Base-by-base conservation (phyloP, 228 moss, liverwort and hornwort species). In the Sphagnum magellanicum region DNA sequence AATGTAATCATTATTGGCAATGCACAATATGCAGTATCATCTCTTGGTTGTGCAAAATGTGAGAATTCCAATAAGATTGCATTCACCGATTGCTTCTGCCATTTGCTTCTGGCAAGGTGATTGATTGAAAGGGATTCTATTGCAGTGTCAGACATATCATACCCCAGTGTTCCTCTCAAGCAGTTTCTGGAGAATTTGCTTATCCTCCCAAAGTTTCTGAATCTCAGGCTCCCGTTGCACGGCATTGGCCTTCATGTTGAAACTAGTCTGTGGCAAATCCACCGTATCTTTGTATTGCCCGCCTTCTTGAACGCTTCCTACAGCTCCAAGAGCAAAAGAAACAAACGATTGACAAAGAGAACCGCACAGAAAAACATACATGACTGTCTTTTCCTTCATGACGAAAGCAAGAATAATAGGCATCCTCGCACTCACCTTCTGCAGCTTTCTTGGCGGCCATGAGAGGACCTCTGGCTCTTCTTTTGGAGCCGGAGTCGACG, bases 191-290 rank as follows among this genome's bases (percentile, higher is more conserved):
- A 91, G 74, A 50, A 97, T 85, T 74, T 91, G 91, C 68, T 85
- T 97, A 15, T 90, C 81, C 74, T 97, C 93, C 97, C 97, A 97
- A 16, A 91, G 71, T 70, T 90, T 93, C 75, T 97, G 93, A 78
- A 93, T 97, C 85, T 97, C 97, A 57, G 97, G 97, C 69, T 93
- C 93, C 71, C 93, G 81, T 68, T 85, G 87, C 63, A 90, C 93
- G 10, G 97, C 91, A 89, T 93, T 97, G 67, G 97, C 97, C 78
- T 91, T 93, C 91, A 97, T 87, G 74, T 84, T 85, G 70, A 97
- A 97, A 76, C 74, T 82, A 51, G 97, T 97, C 71, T 90, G 90
- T 46, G 93, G 97, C 60, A 97, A 78, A 82, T 97, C 87, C 48
- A 97, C 91, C 14, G 97, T 87, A 69, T 90, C 88, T 76, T 97